Conservation (phyloP, 352 stramenopile genomes). For the Phytophthora ramorum region DNA sequence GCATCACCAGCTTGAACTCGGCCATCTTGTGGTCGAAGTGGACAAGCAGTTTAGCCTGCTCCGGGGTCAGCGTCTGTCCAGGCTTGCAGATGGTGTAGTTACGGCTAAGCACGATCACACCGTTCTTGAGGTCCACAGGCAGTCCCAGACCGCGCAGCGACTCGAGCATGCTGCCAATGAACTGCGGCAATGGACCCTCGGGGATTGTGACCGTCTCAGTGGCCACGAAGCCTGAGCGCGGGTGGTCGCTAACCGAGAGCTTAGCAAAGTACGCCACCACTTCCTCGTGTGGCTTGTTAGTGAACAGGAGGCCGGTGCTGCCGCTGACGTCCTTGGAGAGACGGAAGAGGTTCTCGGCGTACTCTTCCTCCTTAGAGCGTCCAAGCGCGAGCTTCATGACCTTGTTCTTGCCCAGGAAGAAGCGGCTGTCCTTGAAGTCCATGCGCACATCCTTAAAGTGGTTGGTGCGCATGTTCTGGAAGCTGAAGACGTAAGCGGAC, state of each 20-base stretch:
- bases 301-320: slow-evolving; percentile 96
- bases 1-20: slow-evolving; percentile 82
- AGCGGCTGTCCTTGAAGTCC: slow-evolving; percentile 95
- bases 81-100: slow-evolving; percentile 95
- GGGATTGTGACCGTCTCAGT: slow-evolving; percentile 90
- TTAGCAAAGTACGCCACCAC: slow-evolving; percentile 94
- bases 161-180: slow-evolving; percentile 97
- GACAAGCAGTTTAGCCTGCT: slow-evolving; percentile 96
- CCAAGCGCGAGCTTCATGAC: slow-evolving; percentile 98
- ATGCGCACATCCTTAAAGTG: slow-evolving; percentile 98
- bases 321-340: slow-evolving; percentile 93
- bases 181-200: slow-evolving; percentile 90
- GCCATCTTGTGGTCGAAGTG: slow-evolving; percentile 92
- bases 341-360: slow-evolving; percentile 94
- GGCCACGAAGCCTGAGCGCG: slow-evolving; percentile 93
- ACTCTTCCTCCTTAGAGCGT: slow-evolving; percentile 95
- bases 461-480: slow-evolving; percentile 98
- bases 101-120: slow-evolving; percentile 91
- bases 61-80: slow-evolving; percentile 93
- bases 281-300: slow-evolving; percentile 89
- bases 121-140: slow-evolving; percentile 97
- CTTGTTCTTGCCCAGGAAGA: slow-evolving; percentile 99
- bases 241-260: slow-evolving; percentile 93
- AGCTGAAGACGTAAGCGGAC: slow-evolving; percentile 96
- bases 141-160: slow-evolving; percentile 96